Evolutionary conservation across 2,329 filamentous ascomycete species (phyloP).

Genomic region (Ceratocystis cacaofunesta): DNA sequence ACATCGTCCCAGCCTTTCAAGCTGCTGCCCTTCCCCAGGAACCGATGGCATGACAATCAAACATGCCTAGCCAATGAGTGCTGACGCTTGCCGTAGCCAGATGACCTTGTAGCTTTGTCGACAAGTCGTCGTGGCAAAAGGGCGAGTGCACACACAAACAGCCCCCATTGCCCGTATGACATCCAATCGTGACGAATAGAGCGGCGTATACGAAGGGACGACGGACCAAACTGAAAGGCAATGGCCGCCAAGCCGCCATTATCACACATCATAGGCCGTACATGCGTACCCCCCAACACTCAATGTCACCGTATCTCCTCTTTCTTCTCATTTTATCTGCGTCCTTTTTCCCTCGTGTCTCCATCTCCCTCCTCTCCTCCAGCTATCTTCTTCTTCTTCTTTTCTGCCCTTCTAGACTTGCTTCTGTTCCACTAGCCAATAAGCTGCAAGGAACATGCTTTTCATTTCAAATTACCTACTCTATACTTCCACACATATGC

Average conservation of each 20-base stretch:
- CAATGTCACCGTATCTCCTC: background rate
- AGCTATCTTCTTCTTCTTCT: background rate
- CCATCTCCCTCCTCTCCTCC: background rate
- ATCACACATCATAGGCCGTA: too few species aligned
- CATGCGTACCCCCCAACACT: background rate
- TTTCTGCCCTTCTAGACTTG: background rate
- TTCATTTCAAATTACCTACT: background rate
- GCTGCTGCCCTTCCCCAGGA: background rate
- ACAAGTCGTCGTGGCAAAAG: too few species aligned
- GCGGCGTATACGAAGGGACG: too few species aligned
- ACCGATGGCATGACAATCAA: too few species aligned
- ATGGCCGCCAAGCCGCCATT: too few species aligned
- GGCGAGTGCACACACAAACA: background rate
- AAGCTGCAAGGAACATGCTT: background rate
- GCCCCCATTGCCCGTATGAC: background rate
- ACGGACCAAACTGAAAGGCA: too few species aligned
- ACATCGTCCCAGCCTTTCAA: background rate
- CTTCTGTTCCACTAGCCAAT: background rate
- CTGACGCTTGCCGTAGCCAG: too few species aligned
- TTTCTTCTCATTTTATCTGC: background rate
- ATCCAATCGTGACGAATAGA: too few species aligned
- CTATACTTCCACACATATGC: too few species aligned
- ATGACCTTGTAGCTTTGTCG: background rate
- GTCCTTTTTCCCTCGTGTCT: background rate
- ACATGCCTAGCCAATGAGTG: too few species aligned